Evolutionary conservation across 2,329 filamentous ascomycete species (phyloP), one percentile per base, ranked within the genome.

Genomic region (Arthrobotrys sinensis): DNA sequence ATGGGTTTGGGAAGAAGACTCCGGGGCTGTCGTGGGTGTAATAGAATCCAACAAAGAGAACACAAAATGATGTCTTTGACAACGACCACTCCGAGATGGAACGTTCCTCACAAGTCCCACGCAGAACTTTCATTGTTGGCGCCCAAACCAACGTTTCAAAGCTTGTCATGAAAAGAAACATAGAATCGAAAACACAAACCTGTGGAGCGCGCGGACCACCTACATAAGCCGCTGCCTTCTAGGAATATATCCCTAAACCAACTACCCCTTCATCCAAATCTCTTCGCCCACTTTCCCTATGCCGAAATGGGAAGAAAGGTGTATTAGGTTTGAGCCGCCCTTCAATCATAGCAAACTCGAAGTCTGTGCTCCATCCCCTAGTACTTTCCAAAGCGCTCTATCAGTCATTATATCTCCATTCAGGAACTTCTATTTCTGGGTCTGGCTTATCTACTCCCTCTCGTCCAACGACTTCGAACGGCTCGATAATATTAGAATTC

Each of bases 301-400:
- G 73, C 73, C 66, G 60, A 55, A 19, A 62, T 77, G 73, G 66
- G 62, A 55, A 63, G 66, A 50, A 71, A 60, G 48, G 24, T 77
- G 66, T 43, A 67, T 71, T 52, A 67, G 21, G 10, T 34, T 71
- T 24, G 53, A 67, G 19, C n/a, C 40, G 2, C 32, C 66, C 24
- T 12, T 11, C 34, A 46, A 46, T 32, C 14, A 34, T 16, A 21
- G 11, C 12, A 52, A 32, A 8, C 7, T 67, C n/a, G 34, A 71
- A 36, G 4, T 63, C 19, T 77, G 66, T 40, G 40, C 63, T 12
- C 73, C 73, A 14, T 55, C 73, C 36, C 65, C 48, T 10, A 52
- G 43, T 12, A 69, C 7, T 14, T 62, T 77, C 43, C 28, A 14
- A 21, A 43, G 36, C 38, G 48, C 45, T 46, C 12, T 77, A 10